These are phyloP conservation scores for Melaleuca alternifolia DNA, from an alignment of 345 rosid genomes.

Conservation along the genomic window DNA sequence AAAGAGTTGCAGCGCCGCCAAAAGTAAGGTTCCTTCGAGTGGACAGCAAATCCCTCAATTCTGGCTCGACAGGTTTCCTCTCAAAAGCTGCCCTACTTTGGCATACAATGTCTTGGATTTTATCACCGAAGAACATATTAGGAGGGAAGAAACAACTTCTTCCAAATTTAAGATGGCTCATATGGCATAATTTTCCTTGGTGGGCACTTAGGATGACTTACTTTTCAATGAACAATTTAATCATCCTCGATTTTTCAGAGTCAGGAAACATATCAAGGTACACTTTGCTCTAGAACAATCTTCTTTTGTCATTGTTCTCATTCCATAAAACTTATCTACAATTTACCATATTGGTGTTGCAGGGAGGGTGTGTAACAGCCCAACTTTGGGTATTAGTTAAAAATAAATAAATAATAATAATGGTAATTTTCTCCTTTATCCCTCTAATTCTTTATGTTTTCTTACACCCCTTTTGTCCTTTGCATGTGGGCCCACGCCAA, in stretches of 20 bases:
- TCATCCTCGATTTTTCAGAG: neutral
- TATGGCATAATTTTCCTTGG: neutral
- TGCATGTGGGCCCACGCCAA: too few relatives aligned
- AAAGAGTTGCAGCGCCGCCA: neutral
- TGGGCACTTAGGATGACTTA: fast-evolving
- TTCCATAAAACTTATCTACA: neutral
- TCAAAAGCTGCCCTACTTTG: neutral
- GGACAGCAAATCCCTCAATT: neutral
- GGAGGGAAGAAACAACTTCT: neutral
- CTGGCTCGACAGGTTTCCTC: neutral
- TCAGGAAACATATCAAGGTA: fast-evolving
- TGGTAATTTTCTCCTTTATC: too few relatives aligned
- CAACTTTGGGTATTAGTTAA: too few relatives aligned
- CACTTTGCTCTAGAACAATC: neutral
- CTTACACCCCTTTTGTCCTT: too few relatives aligned
- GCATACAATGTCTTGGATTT: neutral
- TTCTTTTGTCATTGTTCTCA: neutral
- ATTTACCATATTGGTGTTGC: neutral
- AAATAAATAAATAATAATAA: too few relatives aligned
- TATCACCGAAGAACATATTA: neutral
- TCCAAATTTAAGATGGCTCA: neutral
- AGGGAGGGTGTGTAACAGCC: too few relatives aligned
- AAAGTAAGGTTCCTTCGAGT: neutral
- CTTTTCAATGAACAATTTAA: neutral
- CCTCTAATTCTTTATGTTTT: too few relatives aligned